Evolutionary conservation across 768 basidiomycete genomes (phyloP), one percentile per base, ranked within the genome.

Genomic region (Podaxis sp.): DNA sequence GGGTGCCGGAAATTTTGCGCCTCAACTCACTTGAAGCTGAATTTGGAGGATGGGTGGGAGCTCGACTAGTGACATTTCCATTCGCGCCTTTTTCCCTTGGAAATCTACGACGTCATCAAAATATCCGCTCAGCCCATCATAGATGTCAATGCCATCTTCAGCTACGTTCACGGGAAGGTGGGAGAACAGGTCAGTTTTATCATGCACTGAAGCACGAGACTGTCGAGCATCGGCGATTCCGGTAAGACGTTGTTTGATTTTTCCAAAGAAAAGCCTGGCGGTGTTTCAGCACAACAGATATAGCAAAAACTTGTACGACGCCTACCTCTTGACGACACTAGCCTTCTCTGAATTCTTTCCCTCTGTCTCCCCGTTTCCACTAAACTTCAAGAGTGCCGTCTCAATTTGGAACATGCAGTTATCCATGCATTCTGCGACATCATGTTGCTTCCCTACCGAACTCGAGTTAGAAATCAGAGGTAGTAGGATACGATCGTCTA

Each of bases 321-420:
- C 67, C 12, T 53, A 95, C 95, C 89, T 81, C 75, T 95, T 94
- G 51, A 97, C 89, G 10, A 96, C 82, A 65, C 93, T 93, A 0
- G 82, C 83, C 69, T 86, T 87, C 59, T 87, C 86, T 41, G 81
- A 80, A 65, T 78, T 80, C 22, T 76, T 73, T 10, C 72, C 79
- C 40, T 75, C 76, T 46, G 76, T 68, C 8, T 80, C 84, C 62
- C 73, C 74, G 55, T 80, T 69, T 3, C 76, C 81, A 56, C 85
- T 85, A 64, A 95, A 90, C 69, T 91, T 91, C 41, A 94, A 79
- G 52, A 94, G 73, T 0, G 95, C 95, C 3, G 93, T 90, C 75
- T 99, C 97, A 56, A 99, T 95, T 75, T 99, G 97, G 77, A 97
- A 97, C 82, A 99, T 91, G 78, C 96, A 96, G 69, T 99, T 99